Evolutionary conservation across 2,329 filamentous ascomycete genomes (phyloP).

Genomic region (Sphaceloma murrayae): DNA sequence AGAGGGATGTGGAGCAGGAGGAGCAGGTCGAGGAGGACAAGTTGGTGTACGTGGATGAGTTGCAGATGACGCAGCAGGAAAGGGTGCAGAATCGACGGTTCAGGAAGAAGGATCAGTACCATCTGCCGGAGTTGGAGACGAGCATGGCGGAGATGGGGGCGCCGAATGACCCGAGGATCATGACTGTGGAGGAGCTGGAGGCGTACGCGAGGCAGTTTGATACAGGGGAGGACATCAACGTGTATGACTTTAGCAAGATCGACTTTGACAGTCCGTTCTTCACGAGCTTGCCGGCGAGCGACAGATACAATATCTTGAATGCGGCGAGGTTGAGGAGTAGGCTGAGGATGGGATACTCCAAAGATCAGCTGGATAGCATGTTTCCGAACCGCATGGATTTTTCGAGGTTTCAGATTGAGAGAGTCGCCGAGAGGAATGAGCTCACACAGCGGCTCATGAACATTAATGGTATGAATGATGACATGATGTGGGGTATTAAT

Average conservation of each 20-base stretch:
- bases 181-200: conserved; percentile 90
- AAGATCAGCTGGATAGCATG: conserved; percentile 92
- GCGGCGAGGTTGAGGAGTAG: conserved; percentile 80
- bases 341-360: conserved; percentile 89
- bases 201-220: conserved; percentile 90
- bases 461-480: conserved; percentile 78
- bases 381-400: conserved; percentile 97
- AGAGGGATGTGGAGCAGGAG: conserved; percentile 39
- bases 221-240: conserved; percentile 73
- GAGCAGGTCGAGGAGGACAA: conserved; percentile 62
- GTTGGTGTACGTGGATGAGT: conserved; percentile 84
- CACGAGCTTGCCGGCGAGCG: conserved; percentile 74
- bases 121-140: conserved; percentile 74
- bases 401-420: conserved; percentile 89
- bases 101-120: conserved; percentile 87
- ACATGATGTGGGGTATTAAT: conserved; percentile 55
- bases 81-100: conserved; percentile 66
- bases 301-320: conserved; percentile 96
- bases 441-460: conserved; percentile 92
- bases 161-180: conserved; percentile 86
- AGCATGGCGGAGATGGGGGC: conserved; percentile 78
- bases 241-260: conserved; percentile 96
- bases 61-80: conserved; percentile 70
- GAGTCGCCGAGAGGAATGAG: conserved; percentile 85
- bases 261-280: conserved; percentile 97